Evolutionary conservation across 1,284 basidiomycete genomes (phyloP).

Genomic region (Cryptococcus jaspeensis): DNA sequence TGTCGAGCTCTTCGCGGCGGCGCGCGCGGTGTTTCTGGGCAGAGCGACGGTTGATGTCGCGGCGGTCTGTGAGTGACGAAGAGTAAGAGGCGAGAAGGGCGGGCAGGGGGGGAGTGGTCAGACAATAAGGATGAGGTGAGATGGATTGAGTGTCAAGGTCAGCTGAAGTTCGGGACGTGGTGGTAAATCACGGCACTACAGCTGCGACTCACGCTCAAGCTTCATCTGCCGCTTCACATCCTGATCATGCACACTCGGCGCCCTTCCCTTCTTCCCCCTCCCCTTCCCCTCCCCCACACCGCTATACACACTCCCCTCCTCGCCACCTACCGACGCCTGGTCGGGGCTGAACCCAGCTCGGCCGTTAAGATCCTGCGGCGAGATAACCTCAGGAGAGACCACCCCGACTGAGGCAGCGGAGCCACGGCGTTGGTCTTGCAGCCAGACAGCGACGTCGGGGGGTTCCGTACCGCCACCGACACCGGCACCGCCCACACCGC

Average conservation of each 20-base stretch:
- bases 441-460: background rate
- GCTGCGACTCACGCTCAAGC: slow-evolving; percentile 15
- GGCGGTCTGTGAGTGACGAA: slow-evolving; percentile 21
- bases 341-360: background rate
- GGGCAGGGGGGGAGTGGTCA: background rate
- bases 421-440: background rate
- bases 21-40: slow-evolving; percentile 36
- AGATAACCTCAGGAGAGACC: background rate
- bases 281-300: background rate
- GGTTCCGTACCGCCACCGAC: background rate
- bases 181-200: too few relatives aligned
- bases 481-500: slow-evolving; percentile 11
- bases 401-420: slow-evolving; percentile 2
- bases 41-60: slow-evolving; percentile 36
- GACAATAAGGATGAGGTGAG: background rate
- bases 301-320: background rate
- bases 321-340: too few relatives aligned
- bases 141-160: background rate
- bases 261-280: background rate
- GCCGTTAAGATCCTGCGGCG: background rate
- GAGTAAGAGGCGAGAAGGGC: background rate
- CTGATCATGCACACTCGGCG: background rate
- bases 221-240: slow-evolving; percentile 6
- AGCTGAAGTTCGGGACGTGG: background rate
- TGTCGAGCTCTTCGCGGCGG: slow-evolving; percentile 30